Percentiles rank a stretch among this genome's conserved stretches.
Evolutionary conservation across 768 basidiomycete species (phyloP).

Genomic region (Scleroderma citrinum): DNA sequence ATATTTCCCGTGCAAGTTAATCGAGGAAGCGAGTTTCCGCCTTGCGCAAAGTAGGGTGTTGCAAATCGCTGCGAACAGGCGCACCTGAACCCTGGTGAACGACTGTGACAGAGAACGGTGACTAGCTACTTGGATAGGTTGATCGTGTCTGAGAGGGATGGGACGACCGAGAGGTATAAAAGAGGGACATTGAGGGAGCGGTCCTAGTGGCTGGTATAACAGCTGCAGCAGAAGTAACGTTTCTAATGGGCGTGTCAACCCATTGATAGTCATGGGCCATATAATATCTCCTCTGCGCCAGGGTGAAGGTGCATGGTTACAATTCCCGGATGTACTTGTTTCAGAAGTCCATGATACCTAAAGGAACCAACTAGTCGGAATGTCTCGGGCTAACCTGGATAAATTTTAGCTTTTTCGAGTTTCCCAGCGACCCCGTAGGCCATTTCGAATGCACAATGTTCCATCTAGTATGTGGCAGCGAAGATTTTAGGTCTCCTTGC

Average conservation of each 20-base stretch:
- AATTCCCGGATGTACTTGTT: neutral
- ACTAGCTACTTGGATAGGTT: neutral
- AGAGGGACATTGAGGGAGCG: too few species aligned
- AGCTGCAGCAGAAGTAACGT: neutral
- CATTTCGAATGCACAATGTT: too few species aligned
- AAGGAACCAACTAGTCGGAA: neutral
- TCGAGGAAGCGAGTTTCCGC: neutral
- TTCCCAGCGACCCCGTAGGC: too few species aligned
- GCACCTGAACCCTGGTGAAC: neutral
- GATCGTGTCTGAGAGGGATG: neutral
- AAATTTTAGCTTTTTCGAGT: too few species aligned
- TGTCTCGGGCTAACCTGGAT: neutral
- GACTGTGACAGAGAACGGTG: neutral
- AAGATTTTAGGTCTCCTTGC: too few species aligned
- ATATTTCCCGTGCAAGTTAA: neutral
- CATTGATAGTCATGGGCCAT: neutral
- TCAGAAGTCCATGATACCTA: neutral
- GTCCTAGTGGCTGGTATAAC: too few species aligned
- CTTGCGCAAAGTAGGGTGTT: neutral
- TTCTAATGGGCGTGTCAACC: neutral
- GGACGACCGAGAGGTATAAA: neutral
- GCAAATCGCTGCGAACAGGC: slow-evolving; percentile 1
- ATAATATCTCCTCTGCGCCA: neutral
- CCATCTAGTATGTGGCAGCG: too few species aligned
- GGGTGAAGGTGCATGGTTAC: neutral